phyloP scores from a whole-genome alignment of 371 early-diverging fungal genomes.

The Mucor plumbeus region DNA sequence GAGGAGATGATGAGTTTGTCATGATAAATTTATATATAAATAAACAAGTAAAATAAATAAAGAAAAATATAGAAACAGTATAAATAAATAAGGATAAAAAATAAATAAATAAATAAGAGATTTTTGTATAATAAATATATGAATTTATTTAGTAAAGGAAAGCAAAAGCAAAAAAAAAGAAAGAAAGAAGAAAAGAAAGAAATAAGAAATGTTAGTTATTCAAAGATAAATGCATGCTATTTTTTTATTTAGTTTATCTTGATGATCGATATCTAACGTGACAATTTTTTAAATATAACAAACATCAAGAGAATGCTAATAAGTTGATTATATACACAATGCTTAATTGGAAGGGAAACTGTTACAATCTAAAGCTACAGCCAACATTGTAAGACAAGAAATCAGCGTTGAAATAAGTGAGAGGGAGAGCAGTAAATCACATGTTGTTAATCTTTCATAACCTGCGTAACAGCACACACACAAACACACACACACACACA shows the following conservation, averaged over 20 bases:
- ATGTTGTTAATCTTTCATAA: conserved; percentile 7
- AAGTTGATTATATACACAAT: neutral
- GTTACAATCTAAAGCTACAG: neutral
- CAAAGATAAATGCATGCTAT: neutral
- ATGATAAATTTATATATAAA: conserved; percentile 1
- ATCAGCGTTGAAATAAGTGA: conserved; percentile 1
- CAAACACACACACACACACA: neutral
- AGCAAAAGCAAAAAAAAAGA: neutral
- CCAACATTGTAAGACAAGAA: conserved; percentile 6
- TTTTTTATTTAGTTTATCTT: conserved; percentile 3
- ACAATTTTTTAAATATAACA: conserved; percentile 3
- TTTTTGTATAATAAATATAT: too few relatives aligned
- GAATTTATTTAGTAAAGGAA: neutral
- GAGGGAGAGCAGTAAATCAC: conserved; percentile 8
- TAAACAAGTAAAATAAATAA: neutral
- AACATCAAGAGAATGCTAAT: conserved; percentile 5
- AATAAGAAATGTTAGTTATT: neutral
- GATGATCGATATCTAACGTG: conserved; percentile 7
- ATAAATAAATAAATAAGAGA: too few relatives aligned
- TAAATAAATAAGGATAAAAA: neutral
- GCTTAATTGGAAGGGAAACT: conserved; percentile 1
- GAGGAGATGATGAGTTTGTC: conserved; percentile 5
- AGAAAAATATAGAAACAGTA: neutral
- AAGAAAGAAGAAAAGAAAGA: neutral
- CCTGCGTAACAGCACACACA: conserved; percentile 10